phyloP scores from a whole-genome alignment of 2,329 filamentous ascomycete species.

The Leptoxyphium fumago region DNA sequence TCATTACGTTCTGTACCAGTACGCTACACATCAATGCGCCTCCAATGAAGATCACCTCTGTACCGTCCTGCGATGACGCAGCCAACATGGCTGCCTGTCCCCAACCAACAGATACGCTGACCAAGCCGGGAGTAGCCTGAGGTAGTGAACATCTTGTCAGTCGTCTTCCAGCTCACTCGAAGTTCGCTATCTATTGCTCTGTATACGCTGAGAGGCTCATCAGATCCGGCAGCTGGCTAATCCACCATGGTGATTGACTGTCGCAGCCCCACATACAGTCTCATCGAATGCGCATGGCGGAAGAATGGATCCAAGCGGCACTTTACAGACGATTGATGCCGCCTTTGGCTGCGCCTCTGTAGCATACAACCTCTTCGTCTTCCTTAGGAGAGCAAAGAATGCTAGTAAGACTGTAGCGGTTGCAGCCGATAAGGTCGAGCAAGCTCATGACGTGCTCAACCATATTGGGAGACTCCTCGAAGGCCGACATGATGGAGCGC shows the following conservation, averaged over 20 bases:
- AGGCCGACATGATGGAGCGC: neutral
- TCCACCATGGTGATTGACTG: neutral
- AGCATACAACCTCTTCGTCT: constrained; percentile 5
- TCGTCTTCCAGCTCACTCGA: neutral
- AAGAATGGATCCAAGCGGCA: neutral
- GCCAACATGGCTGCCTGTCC: too few relatives aligned
- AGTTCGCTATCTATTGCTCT: neutral
- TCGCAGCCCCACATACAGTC: neutral
- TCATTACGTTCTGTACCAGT: too few relatives aligned
- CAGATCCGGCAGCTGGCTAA: neutral
- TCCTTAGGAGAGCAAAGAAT: constrained; percentile 10
- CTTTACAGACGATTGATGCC: constrained; percentile 7
- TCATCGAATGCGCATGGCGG: neutral
- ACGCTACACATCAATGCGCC: too few relatives aligned
- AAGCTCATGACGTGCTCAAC: constrained; percentile 7
- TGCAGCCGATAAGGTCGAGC: constrained; percentile 4
- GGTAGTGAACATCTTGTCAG: neutral
- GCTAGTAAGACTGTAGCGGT: constrained; percentile 10
- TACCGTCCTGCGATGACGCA: too few relatives aligned
- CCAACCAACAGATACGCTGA: too few relatives aligned
- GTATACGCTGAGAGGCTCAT: neutral
- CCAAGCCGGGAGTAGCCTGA: too few relatives aligned
- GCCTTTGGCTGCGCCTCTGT: constrained; percentile 5
- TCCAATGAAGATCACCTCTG: too few relatives aligned
- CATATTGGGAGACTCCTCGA: neutral